Conservation (phyloP, 2,329 filamentous ascomycete species). For the Apiospora kogelbergensis region DNA sequence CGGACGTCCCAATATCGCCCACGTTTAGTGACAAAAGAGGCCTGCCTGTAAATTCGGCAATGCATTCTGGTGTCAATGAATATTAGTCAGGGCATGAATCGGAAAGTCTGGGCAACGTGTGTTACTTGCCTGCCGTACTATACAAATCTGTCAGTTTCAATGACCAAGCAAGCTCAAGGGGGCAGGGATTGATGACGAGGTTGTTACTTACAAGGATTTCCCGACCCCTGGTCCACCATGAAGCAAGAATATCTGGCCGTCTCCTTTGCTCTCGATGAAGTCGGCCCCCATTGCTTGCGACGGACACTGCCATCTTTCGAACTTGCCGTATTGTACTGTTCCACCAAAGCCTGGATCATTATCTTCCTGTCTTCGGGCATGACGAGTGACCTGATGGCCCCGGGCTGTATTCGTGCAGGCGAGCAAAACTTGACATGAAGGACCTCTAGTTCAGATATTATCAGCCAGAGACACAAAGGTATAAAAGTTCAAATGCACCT, state of each 20-base stretch:
- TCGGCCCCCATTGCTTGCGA: neutral
- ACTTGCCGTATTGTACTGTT: neutral
- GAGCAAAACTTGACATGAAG: neutral
- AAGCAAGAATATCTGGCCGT: neutral
- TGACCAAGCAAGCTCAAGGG: no score
- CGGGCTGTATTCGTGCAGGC: neutral
- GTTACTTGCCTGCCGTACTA: neutral
- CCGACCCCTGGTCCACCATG: neutral
- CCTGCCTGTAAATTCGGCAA: constrained; percentile 33
- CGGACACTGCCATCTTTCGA: neutral
- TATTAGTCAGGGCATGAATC: neutral
- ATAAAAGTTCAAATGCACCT: neutral
- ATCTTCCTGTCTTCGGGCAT: neutral
- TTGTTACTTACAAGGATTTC: neutral
- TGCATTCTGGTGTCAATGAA: constrained; percentile 32
- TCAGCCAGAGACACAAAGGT: neutral
- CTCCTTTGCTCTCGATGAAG: neutral
- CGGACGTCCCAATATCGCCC: constrained; percentile 28
- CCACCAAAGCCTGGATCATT: neutral
- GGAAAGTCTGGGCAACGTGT: no score
- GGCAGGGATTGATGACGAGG: neutral
- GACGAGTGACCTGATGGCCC: neutral
- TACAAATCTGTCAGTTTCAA: neutral
- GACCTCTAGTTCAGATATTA: neutral
- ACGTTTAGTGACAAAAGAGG: constrained; percentile 33